These are phyloP conservation scores for Entomortierella beljakovae DNA, from an alignment of 192 early-diverging fungal species.

Conservation along the genomic window DNA sequence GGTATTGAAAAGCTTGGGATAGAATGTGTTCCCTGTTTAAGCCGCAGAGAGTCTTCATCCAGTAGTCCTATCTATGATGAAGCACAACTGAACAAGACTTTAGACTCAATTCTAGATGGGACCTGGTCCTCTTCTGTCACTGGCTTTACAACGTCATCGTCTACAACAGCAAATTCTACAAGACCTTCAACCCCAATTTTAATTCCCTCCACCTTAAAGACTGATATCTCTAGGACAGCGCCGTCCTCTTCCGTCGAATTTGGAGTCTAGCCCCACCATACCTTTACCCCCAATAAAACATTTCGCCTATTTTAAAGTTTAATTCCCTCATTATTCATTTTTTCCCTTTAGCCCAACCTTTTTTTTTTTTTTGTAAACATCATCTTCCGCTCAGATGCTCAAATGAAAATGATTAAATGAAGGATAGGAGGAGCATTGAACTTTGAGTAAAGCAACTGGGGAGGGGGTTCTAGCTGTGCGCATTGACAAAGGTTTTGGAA, in stretches of 20 bases:
- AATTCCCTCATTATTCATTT: background rate
- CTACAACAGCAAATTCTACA: conserved; percentile 32
- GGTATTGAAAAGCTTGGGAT: conserved; percentile 61
- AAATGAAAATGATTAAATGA: too few relatives aligned
- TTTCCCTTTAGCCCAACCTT: background rate
- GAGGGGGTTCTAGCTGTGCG: background rate
- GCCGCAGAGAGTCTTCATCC: conserved; percentile 24
- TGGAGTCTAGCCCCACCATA: background rate
- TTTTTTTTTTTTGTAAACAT: background rate
- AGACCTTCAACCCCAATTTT: conserved; percentile 18
- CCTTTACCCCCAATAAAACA: too few relatives aligned
- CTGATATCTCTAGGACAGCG: background rate
- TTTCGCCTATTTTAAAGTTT: background rate
- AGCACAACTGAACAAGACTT: conserved; percentile 10
- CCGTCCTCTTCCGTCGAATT: background rate
- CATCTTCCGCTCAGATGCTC: background rate
- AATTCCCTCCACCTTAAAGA: background rate
- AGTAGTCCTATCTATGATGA: conserved; percentile 53
- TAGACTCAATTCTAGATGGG: conserved; percentile 47
- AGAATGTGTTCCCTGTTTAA: conserved; percentile 50
- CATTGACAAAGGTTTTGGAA: background rate
- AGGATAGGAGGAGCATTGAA: too few relatives aligned
- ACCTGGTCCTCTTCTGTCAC: conserved; percentile 14
- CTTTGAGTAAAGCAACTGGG: too few relatives aligned
- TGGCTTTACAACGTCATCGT: conserved; percentile 2